phyloP scores from a whole-genome alignment of 2,329 filamentous ascomycete species.

The Hypoxylon sp. region DNA sequence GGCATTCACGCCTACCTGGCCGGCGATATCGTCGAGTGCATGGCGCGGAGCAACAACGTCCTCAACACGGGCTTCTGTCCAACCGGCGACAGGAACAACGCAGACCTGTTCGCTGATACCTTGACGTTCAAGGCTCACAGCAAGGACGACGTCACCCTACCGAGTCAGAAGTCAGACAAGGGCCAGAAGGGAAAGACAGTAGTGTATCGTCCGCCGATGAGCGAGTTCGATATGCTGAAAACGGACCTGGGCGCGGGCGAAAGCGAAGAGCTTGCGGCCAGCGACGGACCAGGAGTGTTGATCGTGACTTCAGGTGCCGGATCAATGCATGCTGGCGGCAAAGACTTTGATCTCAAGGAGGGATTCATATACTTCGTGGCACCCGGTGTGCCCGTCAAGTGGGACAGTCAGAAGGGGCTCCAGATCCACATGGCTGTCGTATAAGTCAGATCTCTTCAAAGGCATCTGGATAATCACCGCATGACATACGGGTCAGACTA shows the following conservation, averaged over 20 bases:
- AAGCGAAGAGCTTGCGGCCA: conserved; percentile 61
- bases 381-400: conserved; percentile 53
- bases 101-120: conserved; percentile 68
- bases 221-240: conserved; percentile 74
- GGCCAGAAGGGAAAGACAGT: conserved; percentile 67
- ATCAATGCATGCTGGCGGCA: conserved; percentile 60
- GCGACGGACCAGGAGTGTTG: conserved; percentile 69
- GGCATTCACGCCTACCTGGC: conserved; percentile 77
- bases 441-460: conserved; percentile 6
- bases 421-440: conserved; percentile 51
- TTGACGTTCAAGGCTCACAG: conserved; percentile 71
- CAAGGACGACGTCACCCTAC: conserved; percentile 63
- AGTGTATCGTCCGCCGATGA: conserved; percentile 71
- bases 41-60: conserved; percentile 79
- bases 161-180: conserved; percentile 56
- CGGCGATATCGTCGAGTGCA: conserved; percentile 80
- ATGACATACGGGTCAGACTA: neutral
- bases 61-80: conserved; percentile 79
- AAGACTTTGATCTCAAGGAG: conserved; percentile 62
- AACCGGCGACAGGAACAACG: conserved; percentile 66
- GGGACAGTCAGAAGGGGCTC: conserved; percentile 45
- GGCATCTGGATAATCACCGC: neutral
- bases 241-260: conserved; percentile 65
- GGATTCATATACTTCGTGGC: conserved; percentile 74
- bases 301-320: conserved; percentile 68